Percentiles rank a stretch among this genome's conserved stretches.
These are phyloP conservation scores for Chlorella sp. DNA, from an alignment of 139 green algal species.

Conservation along the genomic window DNA sequence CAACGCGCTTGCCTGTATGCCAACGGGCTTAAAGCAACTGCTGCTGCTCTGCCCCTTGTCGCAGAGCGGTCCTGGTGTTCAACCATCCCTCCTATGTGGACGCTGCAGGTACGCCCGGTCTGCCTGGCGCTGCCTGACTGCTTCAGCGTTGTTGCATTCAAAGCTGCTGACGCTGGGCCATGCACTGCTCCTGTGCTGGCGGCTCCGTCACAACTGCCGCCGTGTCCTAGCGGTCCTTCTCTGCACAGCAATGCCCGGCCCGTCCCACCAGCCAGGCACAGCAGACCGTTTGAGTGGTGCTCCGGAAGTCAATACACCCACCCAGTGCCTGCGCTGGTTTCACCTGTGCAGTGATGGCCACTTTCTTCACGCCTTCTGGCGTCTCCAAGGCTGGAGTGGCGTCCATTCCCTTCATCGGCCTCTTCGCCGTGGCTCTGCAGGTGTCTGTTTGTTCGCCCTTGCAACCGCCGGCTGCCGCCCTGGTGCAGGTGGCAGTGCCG, in stretches of 20 bases:
- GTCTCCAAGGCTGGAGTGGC: constrained; percentile 52
- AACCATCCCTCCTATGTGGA: constrained; percentile 60
- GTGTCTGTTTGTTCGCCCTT: neutral
- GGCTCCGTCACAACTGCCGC: too few species aligned
- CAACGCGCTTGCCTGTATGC: too few species aligned
- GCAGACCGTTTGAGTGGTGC: too few species aligned
- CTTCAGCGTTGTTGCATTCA: too few species aligned
- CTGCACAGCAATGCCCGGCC: too few species aligned
- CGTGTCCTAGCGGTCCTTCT: too few species aligned
- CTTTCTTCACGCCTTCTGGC: constrained; percentile 41
- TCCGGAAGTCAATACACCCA: too few species aligned
- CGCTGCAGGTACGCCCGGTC: neutral
- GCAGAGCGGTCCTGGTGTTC: constrained; percentile 46
- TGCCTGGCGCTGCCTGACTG: too few species aligned
- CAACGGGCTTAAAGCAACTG: neutral
- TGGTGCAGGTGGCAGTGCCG: neutral
- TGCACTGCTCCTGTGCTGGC: too few species aligned
- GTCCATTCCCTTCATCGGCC: constrained; percentile 55
- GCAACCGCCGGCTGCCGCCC: neutral
- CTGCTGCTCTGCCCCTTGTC: neutral
- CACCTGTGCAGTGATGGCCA: constrained; percentile 11
- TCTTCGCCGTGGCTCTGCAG: constrained; percentile 44
- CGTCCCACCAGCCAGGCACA: too few species aligned
- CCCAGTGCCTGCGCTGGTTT: too few species aligned
- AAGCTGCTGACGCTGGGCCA: too few species aligned